Conservation (phyloP, 2,329 filamentous ascomycete species). For the Saccharata proteae region DNA sequence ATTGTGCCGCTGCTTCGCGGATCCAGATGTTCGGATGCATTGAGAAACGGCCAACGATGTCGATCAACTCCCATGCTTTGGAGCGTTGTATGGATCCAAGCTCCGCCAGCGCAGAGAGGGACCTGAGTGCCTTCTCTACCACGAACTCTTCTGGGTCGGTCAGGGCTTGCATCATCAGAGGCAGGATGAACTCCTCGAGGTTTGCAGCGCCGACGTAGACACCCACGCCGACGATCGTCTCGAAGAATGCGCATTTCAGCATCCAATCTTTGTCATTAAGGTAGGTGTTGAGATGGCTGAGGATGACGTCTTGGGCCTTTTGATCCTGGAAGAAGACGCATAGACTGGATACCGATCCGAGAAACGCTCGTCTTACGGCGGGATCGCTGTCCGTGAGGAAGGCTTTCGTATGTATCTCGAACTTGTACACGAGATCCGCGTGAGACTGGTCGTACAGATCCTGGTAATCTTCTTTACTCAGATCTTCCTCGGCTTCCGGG, state of each 20-base stretch:
- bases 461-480: conserved; percentile 59
- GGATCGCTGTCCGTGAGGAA: conserved; percentile 79
- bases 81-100: conserved; percentile 76
- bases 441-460: conserved; percentile 82
- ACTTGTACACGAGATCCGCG: conserved; percentile 66
- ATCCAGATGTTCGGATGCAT: conserved; percentile 96
- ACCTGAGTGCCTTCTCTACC: conserved; percentile 78
- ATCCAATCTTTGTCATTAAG: conserved; percentile 95
- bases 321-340: conserved; percentile 90
- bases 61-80: conserved; percentile 77
- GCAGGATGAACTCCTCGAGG: conserved; percentile 88
- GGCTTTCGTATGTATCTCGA: conserved; percentile 80
- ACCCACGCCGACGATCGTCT: conserved; percentile 85
- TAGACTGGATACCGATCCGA: conserved; percentile 80
- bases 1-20: conserved; percentile 74
- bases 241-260: conserved; percentile 91
- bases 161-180: conserved; percentile 88
- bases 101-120: conserved; percentile 75
- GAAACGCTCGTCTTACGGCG: conserved; percentile 77
- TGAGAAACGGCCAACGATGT: conserved; percentile 71
- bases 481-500: conserved; percentile 65
- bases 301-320: conserved; percentile 89
- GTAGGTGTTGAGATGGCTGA: conserved; percentile 94
- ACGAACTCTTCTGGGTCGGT: conserved; percentile 91
- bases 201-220: conserved; percentile 80